Conservation (phyloP, 2,329 filamentous ascomycete genomes). For the Nannizzia gypsea region DNA sequence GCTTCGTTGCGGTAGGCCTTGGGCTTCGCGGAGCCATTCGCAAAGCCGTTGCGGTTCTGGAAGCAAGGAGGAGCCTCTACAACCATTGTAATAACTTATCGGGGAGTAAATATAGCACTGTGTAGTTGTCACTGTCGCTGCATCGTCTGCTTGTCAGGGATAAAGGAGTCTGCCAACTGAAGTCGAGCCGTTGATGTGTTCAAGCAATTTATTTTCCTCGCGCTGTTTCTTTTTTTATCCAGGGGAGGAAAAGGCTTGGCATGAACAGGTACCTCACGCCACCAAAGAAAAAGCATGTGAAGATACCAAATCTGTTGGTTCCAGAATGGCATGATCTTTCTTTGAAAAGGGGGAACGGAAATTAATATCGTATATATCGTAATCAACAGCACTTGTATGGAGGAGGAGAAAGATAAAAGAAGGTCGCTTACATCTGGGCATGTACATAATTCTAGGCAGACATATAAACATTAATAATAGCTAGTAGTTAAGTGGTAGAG, state of each 20-base stretch:
- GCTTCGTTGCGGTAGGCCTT: conserved; percentile 11
- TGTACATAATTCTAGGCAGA: not conserved
- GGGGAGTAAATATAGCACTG: conserved; percentile 39
- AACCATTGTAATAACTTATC: conserved; percentile 76
- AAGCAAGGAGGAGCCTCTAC: conserved; percentile 22
- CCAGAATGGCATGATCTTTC: not conserved
- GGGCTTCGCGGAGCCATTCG: conserved; percentile 5
- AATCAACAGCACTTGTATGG: not conserved
- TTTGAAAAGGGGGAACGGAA: not conserved
- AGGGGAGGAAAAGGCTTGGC: not conserved
- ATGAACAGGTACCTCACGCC: not conserved
- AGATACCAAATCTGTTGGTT: not conserved
- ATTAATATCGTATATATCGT: not conserved
- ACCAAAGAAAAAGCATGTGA: not conserved
- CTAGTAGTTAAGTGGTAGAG: not conserved
- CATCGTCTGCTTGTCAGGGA: not conserved
- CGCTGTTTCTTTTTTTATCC: not conserved
- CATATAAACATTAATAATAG: not conserved
- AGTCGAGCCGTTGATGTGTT: not conserved
- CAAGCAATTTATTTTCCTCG: not conserved
- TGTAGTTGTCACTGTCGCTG: not conserved
- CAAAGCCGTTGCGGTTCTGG: conserved; percentile 42
- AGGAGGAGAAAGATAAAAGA: no score
- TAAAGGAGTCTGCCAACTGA: not conserved
- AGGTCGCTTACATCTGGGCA: no score